Conservation (phyloP, 169 alveolate genomes). For the Plasmodium adleri region DNA sequence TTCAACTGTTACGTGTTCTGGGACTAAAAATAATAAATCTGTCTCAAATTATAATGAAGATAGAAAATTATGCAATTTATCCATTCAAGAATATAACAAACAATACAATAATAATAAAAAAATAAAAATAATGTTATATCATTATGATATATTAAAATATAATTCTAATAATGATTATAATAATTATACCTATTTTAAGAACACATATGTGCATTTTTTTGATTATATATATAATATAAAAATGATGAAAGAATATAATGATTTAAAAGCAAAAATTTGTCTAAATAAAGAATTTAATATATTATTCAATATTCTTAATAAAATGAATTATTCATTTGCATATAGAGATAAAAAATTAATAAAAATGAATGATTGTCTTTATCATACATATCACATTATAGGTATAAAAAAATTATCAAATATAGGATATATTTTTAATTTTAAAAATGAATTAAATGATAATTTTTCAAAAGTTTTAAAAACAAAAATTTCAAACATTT, state of each 20-base stretch:
- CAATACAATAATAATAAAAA: conserved; percentile 9
- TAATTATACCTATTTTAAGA: conserved; percentile 1
- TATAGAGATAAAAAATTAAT: conserved; percentile 55
- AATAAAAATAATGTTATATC: conserved; percentile 42
- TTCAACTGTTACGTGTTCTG: no score
- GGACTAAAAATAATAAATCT: no score
- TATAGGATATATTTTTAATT: conserved; percentile 50
- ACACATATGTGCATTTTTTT: conserved; percentile 29
- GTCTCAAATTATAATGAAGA: no score
- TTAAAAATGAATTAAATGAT: conserved; percentile 64
- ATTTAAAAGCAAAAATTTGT: conserved; percentile 10
- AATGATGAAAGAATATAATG: conserved; percentile 67
- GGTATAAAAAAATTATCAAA: conserved; percentile 56
- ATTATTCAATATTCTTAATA: conserved; percentile 46
- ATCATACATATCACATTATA: conserved; percentile 69
- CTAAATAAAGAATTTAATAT: conserved; percentile 3
- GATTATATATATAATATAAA: conserved; percentile 55
- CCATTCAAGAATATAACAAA: no score
- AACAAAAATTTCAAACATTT: conserved; percentile 50
- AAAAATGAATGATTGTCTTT: conserved; percentile 62
- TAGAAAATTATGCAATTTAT: no score
- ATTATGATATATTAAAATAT: conserved; percentile 8
- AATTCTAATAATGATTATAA: conserved; percentile 2
- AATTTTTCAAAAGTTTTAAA: conserved; percentile 69
- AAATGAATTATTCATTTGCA: conserved; percentile 56